These are phyloP conservation scores for Takashimella tepidaria DNA, from an alignment of 1,284 basidiomycete species.

Conservation along the genomic window DNA sequence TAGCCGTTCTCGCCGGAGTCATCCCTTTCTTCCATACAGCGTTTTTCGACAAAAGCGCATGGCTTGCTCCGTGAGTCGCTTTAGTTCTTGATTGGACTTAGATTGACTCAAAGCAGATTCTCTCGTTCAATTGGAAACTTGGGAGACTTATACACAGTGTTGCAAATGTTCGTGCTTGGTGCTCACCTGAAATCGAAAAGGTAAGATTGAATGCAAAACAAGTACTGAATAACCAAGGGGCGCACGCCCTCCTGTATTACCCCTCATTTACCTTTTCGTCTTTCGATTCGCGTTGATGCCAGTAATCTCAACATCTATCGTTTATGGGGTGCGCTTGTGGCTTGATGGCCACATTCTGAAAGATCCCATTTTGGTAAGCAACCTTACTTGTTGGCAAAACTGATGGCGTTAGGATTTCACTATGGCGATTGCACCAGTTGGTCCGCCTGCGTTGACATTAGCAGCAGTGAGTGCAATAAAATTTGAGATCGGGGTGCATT, in stretches of 20 bases:
- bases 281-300: constrained; percentile 41
- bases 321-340: constrained; percentile 27
- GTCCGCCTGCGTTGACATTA: constrained; percentile 43
- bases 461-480: constrained; percentile 26
- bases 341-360: constrained; percentile 24
- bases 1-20: constrained; percentile 34
- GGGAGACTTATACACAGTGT: constrained; percentile 38
- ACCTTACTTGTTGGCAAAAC: neutral
- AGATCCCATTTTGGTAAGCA: constrained; percentile 32
- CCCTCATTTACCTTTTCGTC: constrained; percentile 34
- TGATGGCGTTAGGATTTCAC: constrained; percentile 32
- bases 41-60: constrained; percentile 29
- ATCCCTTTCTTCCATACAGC: constrained; percentile 31
- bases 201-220: constrained; percentile 6
- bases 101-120: constrained; percentile 15
- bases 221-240: constrained; percentile 11
- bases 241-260: constrained; percentile 20
- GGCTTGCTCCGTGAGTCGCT: constrained; percentile 22
- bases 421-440: constrained; percentile 37
- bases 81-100: neutral
- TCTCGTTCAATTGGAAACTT: constrained; percentile 29
- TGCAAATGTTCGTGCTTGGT: constrained; percentile 42
- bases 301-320: constrained; percentile 24
- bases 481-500: neutral
- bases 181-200: constrained; percentile 26